Evolutionary conservation across 345 rosid genomes (phyloP).

Genomic region (Gossypium mustelinum): DNA sequence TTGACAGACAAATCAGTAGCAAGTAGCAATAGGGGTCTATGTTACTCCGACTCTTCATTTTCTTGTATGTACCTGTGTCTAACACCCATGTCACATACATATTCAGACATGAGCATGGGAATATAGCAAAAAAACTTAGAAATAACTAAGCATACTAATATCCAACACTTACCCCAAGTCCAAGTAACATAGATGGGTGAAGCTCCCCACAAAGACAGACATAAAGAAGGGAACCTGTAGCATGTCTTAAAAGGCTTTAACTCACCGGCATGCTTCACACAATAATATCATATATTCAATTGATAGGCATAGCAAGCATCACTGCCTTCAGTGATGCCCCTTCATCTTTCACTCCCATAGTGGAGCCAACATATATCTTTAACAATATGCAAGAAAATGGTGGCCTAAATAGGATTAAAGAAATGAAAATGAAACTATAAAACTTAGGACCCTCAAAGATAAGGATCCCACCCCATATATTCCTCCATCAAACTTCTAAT

Average conservation of each 20-base stretch:
- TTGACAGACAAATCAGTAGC: too few species aligned
- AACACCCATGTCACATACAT: too few species aligned
- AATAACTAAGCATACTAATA: too few species aligned
- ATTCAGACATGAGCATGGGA: too few species aligned
- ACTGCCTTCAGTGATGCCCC: background rate
- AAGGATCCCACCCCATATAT: background rate
- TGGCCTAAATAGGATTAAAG: background rate
- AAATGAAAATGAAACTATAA: background rate
- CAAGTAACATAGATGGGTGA: too few species aligned
- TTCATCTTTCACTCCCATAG: background rate
- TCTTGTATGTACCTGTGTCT: too few species aligned
- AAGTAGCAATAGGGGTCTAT: too few species aligned
- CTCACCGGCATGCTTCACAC: slow-evolving; percentile 4
- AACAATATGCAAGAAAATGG: background rate
- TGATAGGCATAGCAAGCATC: background rate
- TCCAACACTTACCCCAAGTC: too few species aligned
- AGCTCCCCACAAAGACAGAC: background rate
- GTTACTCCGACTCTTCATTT: too few species aligned
- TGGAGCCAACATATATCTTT: background rate
- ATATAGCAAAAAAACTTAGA: too few species aligned
- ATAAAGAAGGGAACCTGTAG: background rate
- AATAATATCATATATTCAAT: background rate
- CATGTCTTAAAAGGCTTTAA: slow-evolving; percentile 9
- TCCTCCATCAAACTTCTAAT: background rate
- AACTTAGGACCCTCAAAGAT: background rate